These are phyloP conservation scores for Sporodiniella umbellata DNA, from an alignment of 371 early-diverging fungal genomes.

Conservation along the genomic window DNA sequence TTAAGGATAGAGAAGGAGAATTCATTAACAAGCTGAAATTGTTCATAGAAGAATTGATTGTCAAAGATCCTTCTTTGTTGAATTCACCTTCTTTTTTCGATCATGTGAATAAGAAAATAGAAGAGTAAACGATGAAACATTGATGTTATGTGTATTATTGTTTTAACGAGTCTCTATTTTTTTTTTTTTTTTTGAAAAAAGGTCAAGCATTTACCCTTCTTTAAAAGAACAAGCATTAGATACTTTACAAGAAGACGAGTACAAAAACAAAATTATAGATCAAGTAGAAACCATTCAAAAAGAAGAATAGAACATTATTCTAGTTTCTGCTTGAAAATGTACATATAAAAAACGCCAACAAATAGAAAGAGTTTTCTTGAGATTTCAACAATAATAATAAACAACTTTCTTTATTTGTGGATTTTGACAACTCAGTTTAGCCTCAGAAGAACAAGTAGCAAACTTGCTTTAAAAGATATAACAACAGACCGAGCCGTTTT, in stretches of 20 bases:
- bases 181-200: too few species aligned
- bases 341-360: too few species aligned
- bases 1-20: constrained; percentile 23
- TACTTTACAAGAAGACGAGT: constrained; percentile 22
- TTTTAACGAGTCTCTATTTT: background rate
- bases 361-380: too few species aligned
- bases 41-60: constrained; percentile 34
- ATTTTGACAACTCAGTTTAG: too few species aligned
- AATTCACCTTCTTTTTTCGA: constrained; percentile 26
- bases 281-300: background rate
- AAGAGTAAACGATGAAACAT: constrained; percentile 21
- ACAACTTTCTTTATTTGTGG: too few species aligned
- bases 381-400: too few species aligned
- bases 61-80: constrained; percentile 24
- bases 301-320: background rate
- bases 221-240: constrained; percentile 18
- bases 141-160: background rate
- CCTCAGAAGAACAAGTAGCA: too few species aligned
- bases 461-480: too few species aligned
- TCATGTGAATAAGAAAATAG: constrained; percentile 24
- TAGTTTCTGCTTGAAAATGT: too few species aligned
- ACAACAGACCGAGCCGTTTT: too few species aligned
- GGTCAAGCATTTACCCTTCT: constrained; percentile 24
- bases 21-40: constrained; percentile 20
- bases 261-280: constrained; percentile 8